Evolutionary conservation across 108 stramenopile species (phyloP).

Genomic region (Skeletonema tropicum): DNA sequence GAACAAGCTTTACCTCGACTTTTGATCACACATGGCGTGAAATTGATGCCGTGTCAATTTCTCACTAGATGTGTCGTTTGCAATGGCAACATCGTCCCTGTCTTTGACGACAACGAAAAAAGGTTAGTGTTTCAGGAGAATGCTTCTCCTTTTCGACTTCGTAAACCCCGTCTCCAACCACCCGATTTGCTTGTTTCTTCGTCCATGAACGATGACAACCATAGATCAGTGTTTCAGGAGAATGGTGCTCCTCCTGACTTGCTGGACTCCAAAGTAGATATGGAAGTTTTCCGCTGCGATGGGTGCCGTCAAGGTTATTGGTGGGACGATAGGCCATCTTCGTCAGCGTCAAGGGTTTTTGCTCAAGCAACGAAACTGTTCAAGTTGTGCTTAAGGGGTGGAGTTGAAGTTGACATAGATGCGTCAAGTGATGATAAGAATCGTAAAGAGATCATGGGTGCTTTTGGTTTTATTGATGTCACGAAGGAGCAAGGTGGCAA

Average conservation of each 20-base stretch:
- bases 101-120: slow-evolving; percentile 55
- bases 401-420: slow-evolving; percentile 61
- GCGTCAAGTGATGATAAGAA: slow-evolving; percentile 10
- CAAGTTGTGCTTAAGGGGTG: slow-evolving; percentile 66
- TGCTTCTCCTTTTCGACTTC: background rate
- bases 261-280: slow-evolving; percentile 37
- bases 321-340: slow-evolving; percentile 81
- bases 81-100: slow-evolving; percentile 75
- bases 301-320: slow-evolving; percentile 84
- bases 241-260: slow-evolving; percentile 60
- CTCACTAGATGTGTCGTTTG: slow-evolving; percentile 86
- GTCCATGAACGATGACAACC: slow-evolving; percentile 39
- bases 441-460: slow-evolving; percentile 53
- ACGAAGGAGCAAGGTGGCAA: slow-evolving; percentile 34
- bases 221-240: slow-evolving; percentile 57
- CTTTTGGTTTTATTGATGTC: slow-evolving; percentile 74
- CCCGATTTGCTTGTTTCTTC: slow-evolving; percentile 2
- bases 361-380: slow-evolving; percentile 69
- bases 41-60: slow-evolving; percentile 63
- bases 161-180: slow-evolving; percentile 4
- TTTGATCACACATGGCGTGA: slow-evolving; percentile 74
- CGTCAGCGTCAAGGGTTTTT: slow-evolving; percentile 84
- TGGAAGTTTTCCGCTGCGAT: slow-evolving; percentile 76
- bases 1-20: slow-evolving; percentile 76
- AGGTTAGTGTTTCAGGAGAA: slow-evolving; percentile 56